phyloP scores from a whole-genome alignment of 176 grass and related monocot genomes.

The Hsuehochloa calcarea region DNA sequence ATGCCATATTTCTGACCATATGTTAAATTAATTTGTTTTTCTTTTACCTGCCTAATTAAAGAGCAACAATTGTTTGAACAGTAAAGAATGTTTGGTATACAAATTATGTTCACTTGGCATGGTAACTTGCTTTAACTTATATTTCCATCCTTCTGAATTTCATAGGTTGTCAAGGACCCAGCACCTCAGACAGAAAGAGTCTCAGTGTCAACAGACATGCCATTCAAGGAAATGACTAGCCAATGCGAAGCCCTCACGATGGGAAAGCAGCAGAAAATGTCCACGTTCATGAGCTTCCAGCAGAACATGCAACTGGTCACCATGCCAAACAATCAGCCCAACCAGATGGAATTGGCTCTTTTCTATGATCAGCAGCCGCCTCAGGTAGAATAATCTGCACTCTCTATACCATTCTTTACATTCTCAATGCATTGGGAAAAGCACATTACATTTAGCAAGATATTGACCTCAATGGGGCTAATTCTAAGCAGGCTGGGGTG shows the following conservation, averaged over 20 bases:
- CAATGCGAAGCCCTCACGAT: conserved; percentile 79
- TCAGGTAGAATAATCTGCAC: conserved; percentile 36
- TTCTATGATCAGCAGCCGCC: conserved; percentile 27
- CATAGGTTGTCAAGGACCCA: conserved; percentile 48
- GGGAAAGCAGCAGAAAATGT: conserved; percentile 92
- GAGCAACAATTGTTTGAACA: not conserved
- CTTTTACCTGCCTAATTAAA: not conserved
- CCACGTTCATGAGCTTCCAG: conserved; percentile 66
- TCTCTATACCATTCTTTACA: not conserved
- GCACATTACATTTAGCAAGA: not conserved
- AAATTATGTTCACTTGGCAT: not conserved
- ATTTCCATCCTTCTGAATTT: conserved; percentile 13
- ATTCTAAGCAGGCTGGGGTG: conserved; percentile 16
- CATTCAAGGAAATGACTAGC: conserved; percentile 72
- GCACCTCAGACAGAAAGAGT: conserved; percentile 33
- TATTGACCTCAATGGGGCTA: not conserved
- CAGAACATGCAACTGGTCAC: conserved; percentile 22
- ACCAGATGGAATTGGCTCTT: conserved; percentile 35
- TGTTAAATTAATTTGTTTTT: not conserved
- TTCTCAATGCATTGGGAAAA: not conserved
- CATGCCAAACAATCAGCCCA: conserved; percentile 21
- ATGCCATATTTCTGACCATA: not conserved
- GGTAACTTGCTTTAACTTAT: not conserved
- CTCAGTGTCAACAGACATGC: conserved; percentile 49
- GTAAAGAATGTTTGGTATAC: not conserved